phyloP scores from a whole-genome alignment of 2,329 filamentous ascomycete genomes.

The Aspergillus fischeri region DNA sequence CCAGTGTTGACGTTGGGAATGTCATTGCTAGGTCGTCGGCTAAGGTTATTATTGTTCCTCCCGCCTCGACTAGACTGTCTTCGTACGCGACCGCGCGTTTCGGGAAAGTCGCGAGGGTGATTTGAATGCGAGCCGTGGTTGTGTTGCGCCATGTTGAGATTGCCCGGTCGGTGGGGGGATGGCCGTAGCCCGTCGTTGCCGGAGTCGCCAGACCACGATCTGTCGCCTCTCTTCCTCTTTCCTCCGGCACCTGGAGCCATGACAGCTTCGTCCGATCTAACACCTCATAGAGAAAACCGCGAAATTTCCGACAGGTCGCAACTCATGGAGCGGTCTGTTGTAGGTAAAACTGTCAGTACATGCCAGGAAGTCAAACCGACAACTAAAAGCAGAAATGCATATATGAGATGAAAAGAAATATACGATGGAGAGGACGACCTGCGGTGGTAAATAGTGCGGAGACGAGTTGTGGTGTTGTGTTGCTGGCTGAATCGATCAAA shows the following conservation, averaged over 20 bases:
- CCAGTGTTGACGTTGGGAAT: conserved; percentile 30
- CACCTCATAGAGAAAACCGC: conserved; percentile 23
- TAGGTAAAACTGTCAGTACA: background rate
- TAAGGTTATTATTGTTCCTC: conserved; percentile 26
- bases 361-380: background rate
- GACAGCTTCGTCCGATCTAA: conserved; percentile 25
- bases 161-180: conserved; percentile 46
- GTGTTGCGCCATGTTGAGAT: conserved; percentile 51
- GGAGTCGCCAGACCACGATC: conserved; percentile 42
- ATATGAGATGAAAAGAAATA: background rate
- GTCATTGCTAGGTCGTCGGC: conserved; percentile 33
- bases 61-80: conserved; percentile 37
- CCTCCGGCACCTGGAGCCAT: conserved; percentile 50
- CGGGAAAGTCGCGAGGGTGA: conserved; percentile 33
- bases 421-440: conserved; percentile 7
- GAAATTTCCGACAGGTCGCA: conserved; percentile 25
- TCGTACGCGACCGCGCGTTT: conserved; percentile 36
- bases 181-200: conserved; percentile 38
- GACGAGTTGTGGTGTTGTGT: conserved; percentile 3
- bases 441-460: conserved; percentile 11
- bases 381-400: background rate
- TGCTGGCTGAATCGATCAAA: conserved; percentile 4
- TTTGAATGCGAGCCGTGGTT: conserved; percentile 37
- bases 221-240: conserved; percentile 54
- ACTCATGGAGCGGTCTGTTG: conserved; percentile 29